Base-by-base conservation (phyloP, 371 early-diverging fungal genomes). In the Furculomyces boomerangus region DNA sequence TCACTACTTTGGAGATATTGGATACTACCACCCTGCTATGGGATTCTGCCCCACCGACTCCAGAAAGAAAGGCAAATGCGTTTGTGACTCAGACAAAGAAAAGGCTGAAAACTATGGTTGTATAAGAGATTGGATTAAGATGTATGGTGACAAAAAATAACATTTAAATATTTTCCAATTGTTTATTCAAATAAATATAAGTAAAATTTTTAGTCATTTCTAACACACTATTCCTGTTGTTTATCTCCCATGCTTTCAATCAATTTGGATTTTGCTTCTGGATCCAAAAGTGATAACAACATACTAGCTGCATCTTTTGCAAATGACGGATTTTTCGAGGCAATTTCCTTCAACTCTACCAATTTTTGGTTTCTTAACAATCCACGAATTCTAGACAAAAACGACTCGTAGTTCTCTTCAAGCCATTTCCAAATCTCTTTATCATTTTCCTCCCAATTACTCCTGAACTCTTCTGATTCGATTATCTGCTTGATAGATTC, bases 1-100 rank as follows among this genome's bases (percentile, higher is more conserved):
- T 1, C 92, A 94, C 55, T 93, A 83, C 65, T 96, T 96, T 73
- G 78, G 84, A 46, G 83, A 87, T 53, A 81, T 88, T 51, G 86
- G 86, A 0, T 89, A 89, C 62, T 71, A 60, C 44, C 89, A 88
- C 57, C 65, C 70, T 14, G 77, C 77, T 25, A 76, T 79, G 50
- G 59, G 65, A 37, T 81, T 79, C 53, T 89, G 90, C 56, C 83
- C 84, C 10, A 60, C 58, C 50, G 14, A 51, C 37, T 51, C 52
- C 2, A 35, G 31, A 8, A 20, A 3, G 2, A 3, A 2, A 14
- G 52, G 52, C 8, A 51, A 51, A 22, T 51, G 52, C 39, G 37
- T 51, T 20, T 51, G 52, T 32, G 52, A 51, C 26, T 32, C 52
- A 8, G 32, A 51, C 8, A 51, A 51, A 26, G 52, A 51, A 32